Evolutionary conservation across 2,329 filamentous ascomycete species (phyloP).

Genomic region (Geosmithia putterillii): DNA sequence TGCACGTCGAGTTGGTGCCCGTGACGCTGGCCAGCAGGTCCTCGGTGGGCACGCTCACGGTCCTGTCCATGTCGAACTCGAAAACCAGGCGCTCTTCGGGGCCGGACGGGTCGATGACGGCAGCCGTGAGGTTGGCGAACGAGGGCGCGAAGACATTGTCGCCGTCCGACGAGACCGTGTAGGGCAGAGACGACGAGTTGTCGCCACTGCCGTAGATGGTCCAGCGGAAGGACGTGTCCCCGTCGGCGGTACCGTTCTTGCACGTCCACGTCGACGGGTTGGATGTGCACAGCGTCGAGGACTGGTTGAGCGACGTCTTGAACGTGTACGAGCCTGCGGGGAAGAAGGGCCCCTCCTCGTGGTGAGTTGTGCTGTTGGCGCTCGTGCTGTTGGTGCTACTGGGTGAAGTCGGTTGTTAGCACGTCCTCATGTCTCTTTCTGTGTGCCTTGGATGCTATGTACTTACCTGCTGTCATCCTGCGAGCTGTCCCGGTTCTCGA

Average conservation of each 20-base stretch:
- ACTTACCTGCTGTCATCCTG: background rate
- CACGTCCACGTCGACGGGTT: constrained; percentile 49
- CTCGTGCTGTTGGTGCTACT: background rate
- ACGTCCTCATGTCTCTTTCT: too few species aligned
- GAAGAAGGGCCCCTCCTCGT: constrained; percentile 22
- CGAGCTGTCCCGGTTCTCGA: constrained; percentile 18
- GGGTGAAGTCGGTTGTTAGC: too few species aligned
- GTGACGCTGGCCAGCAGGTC: background rate
- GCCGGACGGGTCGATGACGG: constrained; percentile 31
- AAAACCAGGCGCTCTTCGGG: constrained; percentile 46
- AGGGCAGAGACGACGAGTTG: constrained; percentile 5
- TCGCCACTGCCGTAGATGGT: constrained; percentile 31
- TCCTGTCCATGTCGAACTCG: constrained; percentile 37
- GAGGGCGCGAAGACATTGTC: constrained; percentile 41
- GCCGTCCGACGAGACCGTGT: constrained; percentile 25
- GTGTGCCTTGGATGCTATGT: background rate
- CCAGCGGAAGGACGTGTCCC: constrained; percentile 47
- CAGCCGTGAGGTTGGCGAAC: constrained; percentile 39
- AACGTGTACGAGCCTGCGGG: constrained; percentile 52
- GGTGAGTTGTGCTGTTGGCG: constrained; percentile 1
- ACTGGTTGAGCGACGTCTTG: constrained; percentile 41
- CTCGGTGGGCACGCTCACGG: constrained; percentile 28
- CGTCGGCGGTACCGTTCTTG: constrained; percentile 35
- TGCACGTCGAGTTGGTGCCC: constrained; percentile 24
- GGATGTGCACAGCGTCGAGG: constrained; percentile 43